A percentile compares a stretch with the other conserved stretches of the same genome.
These are phyloP conservation scores for Ilex paraguariensis DNA, from an alignment of 305 asterid species.

Conservation along the genomic window DNA sequence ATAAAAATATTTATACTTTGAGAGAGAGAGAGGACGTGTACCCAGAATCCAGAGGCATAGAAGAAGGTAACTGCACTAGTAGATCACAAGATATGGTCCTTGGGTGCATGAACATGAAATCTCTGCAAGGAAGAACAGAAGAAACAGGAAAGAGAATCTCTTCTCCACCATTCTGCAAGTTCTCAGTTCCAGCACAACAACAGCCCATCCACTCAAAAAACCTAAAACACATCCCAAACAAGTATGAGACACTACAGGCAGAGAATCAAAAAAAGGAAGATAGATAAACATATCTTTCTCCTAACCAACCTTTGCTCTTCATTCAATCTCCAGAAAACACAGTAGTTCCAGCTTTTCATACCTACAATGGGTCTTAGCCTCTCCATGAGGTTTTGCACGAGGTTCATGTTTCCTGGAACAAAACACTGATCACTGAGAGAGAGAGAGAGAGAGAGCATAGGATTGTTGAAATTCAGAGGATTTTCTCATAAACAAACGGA, in stretches of 20 bases:
- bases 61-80: conserved; percentile 52
- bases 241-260: background rate
- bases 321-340: conserved; percentile 40
- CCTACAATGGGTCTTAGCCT: conserved; percentile 45
- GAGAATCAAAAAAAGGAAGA: no score
- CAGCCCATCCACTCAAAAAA: conserved; percentile 58
- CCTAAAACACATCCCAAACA: conserved; percentile 11
- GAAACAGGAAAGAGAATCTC: conserved; percentile 31
- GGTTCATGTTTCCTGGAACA: conserved; percentile 23
- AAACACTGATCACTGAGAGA: background rate
- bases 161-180: conserved; percentile 26
- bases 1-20: no score
- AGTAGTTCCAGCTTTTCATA: conserved; percentile 41
- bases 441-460: background rate
- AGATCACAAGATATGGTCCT: conserved; percentile 55
- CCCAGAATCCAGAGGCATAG: conserved; percentile 61
- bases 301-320: conserved; percentile 33
- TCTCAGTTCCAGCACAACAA: conserved; percentile 67
- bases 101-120: conserved; percentile 54
- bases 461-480: background rate
- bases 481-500: background rate
- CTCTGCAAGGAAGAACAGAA: conserved; percentile 53
- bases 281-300: no score
- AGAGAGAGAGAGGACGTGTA: conserved; percentile 13
- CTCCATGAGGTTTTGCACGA: conserved; percentile 34